Percentiles rank a stretch among this genome's conserved stretches.
Conservation (phyloP, 768 basidiomycete species). For the Rubroboletus pulcherrimus region DNA sequence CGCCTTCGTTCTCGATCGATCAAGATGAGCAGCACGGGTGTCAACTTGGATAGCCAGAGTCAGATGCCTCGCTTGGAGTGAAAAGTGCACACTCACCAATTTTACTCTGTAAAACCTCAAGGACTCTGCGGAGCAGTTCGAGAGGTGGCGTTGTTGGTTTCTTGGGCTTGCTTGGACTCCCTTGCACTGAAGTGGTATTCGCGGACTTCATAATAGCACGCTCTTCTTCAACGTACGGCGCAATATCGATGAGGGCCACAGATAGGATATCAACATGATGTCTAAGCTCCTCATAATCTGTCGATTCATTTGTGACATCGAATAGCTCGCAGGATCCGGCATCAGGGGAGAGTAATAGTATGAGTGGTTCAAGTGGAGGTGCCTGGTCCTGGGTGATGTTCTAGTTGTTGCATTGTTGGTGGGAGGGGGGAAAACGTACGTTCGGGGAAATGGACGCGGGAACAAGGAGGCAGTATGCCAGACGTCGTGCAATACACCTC, state of each 20-base stretch:
- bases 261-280: slow-evolving; percentile 56
- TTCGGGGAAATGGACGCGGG: not conserved
- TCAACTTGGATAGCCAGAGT: slow-evolving; percentile 44
- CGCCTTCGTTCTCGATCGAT: slow-evolving; percentile 71
- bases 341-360: slow-evolving; percentile 47
- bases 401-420: not conserved
- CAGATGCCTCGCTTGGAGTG: not conserved
- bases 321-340: slow-evolving; percentile 45
- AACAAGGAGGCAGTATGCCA: slow-evolving; percentile 43
- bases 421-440: slow-evolving; percentile 14
- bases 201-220: slow-evolving; percentile 13
- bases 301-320: slow-evolving; percentile 47
- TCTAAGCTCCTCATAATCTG: slow-evolving; percentile 59
- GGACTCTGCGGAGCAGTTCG: slow-evolving; percentile 42
- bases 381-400: slow-evolving; percentile 37
- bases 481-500: slow-evolving; percentile 52
- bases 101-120: slow-evolving; percentile 54
- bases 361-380: slow-evolving; percentile 50
- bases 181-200: slow-evolving; percentile 9
- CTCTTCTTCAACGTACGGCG: slow-evolving; percentile 53
- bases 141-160: slow-evolving; percentile 40
- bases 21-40: slow-evolving; percentile 69
- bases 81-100: slow-evolving; percentile 48
- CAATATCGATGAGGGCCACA: slow-evolving; percentile 55
- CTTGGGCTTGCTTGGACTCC: slow-evolving; percentile 27